phyloP scores from a whole-genome alignment of 768 basidiomycete genomes.

The Tremella yokohamensis region DNA sequence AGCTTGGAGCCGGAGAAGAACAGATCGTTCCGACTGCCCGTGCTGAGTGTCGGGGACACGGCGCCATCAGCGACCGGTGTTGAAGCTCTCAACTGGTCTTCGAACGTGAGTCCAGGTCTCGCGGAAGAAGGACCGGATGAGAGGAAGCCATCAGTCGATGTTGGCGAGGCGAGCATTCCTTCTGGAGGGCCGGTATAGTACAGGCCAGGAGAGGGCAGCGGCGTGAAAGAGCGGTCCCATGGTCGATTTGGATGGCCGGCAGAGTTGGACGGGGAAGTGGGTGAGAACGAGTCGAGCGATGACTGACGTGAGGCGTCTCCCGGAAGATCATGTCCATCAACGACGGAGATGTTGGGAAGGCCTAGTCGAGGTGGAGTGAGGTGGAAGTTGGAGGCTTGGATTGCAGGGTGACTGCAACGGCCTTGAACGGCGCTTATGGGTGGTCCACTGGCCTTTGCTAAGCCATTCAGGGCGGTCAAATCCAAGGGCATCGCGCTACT shows the following conservation, averaged over 20 bases:
- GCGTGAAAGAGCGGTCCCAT: conserved; percentile 15
- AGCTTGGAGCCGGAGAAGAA: conserved; percentile 36
- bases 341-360: no score
- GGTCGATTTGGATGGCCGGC: conserved; percentile 5
- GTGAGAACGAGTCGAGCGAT: conserved; percentile 16
- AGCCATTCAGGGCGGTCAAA: no score
- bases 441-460: no score
- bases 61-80: conserved; percentile 12
- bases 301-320: conserved; percentile 9
- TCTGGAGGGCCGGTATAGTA: conserved; percentile 2
- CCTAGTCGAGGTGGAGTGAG: conserved; percentile 10
- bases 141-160: neutral
- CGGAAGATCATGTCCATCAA: no score
- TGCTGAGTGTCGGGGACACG: conserved; percentile 33
- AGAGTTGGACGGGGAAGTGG: conserved; percentile 12
- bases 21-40: conserved; percentile 41
- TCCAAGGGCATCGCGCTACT: no score
- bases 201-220: conserved; percentile 15
- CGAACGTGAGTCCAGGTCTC: neutral
- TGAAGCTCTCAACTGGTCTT: neutral
- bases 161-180: neutral
- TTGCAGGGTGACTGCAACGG: neutral
- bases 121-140: neutral
- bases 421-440: no score
- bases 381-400: neutral